Evolutionary conservation across 176 grass and related monocot species (phyloP), one percentile per base, ranked within the genome.

Genomic region (Dactylis glomerata): DNA sequence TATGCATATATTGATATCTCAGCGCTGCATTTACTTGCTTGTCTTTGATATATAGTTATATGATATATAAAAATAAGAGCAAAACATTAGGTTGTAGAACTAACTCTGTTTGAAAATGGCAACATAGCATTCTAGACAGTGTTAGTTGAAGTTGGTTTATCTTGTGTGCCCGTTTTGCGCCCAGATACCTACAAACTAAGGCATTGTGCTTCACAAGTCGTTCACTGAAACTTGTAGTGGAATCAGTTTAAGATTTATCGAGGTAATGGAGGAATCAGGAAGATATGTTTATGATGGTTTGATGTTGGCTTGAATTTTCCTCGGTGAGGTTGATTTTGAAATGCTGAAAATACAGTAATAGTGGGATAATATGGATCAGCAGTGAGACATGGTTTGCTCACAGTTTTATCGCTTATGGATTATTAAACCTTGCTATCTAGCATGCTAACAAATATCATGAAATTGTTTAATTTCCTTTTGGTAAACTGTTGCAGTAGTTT

Each of bases 1-100:
- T 95, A 93, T 49, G 85, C 19, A 44, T 33, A 70, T 34, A 68
- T 75, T 78, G 44, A 72, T 73, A 32, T 72, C 72, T 64, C 41
- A 44, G 36, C 33, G 22, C 36, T 75, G 42, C 75, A 72, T 81
- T 81, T 76, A 77, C 51, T 77, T 58, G 13, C 36, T 74, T 30
- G 7, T 77, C 40, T 54, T 74, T 54, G 68, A 51, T 34, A 42
- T 28, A 76, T 19, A 58, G 52, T 8, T 19, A 52, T 22, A 52
- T 54, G 68, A 51, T 34, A 55, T 28, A 68, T 24, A 68, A 70
- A 12, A 54, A 86, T 52, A 22, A 68, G 31, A 76, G 38, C 40
- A 85, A 34, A 81, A 8, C 28, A 26, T 41, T 59, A 14, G n/a
- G 19, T 50, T 88, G 74, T 76, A 76, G 61, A 76, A 30, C 23